Evolutionary conservation across 192 early-diverging fungal genomes (phyloP).

Genomic region (Coemansia sp.): DNA sequence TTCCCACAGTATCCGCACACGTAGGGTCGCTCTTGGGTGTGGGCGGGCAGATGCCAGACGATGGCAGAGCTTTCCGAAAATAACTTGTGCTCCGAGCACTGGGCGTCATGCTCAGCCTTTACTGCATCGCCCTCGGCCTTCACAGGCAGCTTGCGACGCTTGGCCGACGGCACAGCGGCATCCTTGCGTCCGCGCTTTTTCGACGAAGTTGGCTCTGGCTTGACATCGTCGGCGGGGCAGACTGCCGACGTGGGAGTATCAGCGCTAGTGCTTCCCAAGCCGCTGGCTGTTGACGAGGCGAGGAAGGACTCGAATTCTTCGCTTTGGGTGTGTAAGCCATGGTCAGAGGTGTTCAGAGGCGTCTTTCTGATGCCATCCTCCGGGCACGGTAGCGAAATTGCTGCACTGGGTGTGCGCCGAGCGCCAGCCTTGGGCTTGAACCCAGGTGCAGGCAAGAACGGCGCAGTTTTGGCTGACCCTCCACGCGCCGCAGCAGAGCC

Average conservation of each 20-base stretch:
- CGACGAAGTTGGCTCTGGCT: background rate
- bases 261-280: background rate
- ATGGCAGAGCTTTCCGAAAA: conserved; percentile 90
- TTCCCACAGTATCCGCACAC: conserved; percentile 64
- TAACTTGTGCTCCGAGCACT: conserved; percentile 60
- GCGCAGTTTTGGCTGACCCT: no score
- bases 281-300: background rate
- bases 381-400: no score
- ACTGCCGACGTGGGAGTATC: background rate
- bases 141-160: conserved; percentile 21
- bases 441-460: no score
- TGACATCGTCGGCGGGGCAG: conserved; percentile 8
- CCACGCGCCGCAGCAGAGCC: no score
- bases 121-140: background rate
- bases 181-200: conserved; percentile 26
- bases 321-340: background rate
- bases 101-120: background rate
- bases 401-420: no score
- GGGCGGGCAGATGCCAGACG: conserved; percentile 80
- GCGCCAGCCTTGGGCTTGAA: no score
- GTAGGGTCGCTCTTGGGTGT: conserved; percentile 77
- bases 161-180: background rate
- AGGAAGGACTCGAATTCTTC: conserved; percentile 12
- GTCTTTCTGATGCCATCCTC: no score
- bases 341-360: no score